Base-by-base conservation (phyloP, 257 asterid species). In the Salvia splendens region DNA sequence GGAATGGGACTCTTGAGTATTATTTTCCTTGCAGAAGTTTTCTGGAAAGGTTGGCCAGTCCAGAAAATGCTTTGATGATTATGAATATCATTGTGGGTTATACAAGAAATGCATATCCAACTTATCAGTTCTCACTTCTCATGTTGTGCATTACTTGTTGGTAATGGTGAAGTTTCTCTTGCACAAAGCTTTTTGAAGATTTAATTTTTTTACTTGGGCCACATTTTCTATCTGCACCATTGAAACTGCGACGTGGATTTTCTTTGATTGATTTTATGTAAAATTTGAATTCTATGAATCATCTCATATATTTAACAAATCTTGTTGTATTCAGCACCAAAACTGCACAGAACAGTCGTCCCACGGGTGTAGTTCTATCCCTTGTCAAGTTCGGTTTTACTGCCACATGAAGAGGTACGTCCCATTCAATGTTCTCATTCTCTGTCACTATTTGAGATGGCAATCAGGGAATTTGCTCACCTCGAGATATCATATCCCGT, bases 271-370 rank as follows among this genome's bases (percentile, higher is more conserved):
- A 42, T 55, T 43, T 28, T 14, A 10, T 61, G 11, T 65, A 54
- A 6, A 43, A 28, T 48, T 53, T 41, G 16, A 57, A 30, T 41
- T 24, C 8, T 40, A 12, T 30, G 17, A 30, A 64, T 59, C 50
- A 10, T 36, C 56, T 33, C 41, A 68, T 57, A 9, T 50, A 40
- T 57, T 56, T 36, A 35, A 28, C 72, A 42, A 20, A 10, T 63
- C 60, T 67, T 42, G 66, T 48, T 55, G 54, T 57, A 32, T 73
- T 52, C 86, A 81, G 97, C 95, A 45, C 94, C 95, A 49, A 89
- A 87, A 83, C 95, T 95, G 81, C 95, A 85, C 68, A 82, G 94
- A 75, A 78, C 82, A 51, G 67, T 73, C 36, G 53, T 62, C 61
- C 85, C 58, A 30, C 74, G 41, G 67, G 76, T 30, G 61, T 83